These are phyloP conservation scores for Abortiporus biennis DNA, from an alignment of 1,284 basidiomycete genomes.

Conservation along the genomic window DNA sequence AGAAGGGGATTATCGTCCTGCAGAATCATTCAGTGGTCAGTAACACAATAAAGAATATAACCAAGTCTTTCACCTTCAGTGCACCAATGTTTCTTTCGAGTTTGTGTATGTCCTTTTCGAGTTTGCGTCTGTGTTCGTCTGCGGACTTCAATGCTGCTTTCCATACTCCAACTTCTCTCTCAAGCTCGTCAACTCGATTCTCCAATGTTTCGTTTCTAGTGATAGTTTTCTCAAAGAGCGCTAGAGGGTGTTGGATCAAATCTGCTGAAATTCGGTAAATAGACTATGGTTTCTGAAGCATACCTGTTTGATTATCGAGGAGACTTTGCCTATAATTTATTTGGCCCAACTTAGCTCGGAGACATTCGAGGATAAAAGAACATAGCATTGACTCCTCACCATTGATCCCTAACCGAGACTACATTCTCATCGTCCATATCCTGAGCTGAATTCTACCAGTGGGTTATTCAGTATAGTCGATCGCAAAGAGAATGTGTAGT, in stretches of 20 bases:
- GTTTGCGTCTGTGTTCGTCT: slow-evolving; percentile 25
- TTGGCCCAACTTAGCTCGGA: slow-evolving; percentile 2
- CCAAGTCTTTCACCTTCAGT: slow-evolving; percentile 23
- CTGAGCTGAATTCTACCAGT: background rate
- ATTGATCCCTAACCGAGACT: slow-evolving; percentile 16
- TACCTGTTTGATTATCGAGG: slow-evolving; percentile 26
- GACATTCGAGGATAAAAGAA: background rate
- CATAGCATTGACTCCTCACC: slow-evolving; percentile 10
- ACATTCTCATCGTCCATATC: slow-evolving; percentile 20
- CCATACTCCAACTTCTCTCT: slow-evolving; percentile 33
- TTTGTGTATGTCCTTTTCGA: slow-evolving; percentile 21
- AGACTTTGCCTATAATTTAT: slow-evolving; percentile 22
- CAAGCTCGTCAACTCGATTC: slow-evolving; percentile 28
- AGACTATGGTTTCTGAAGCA: too few relatives aligned
- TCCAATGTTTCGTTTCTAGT: slow-evolving; percentile 25
- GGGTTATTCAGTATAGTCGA: too few relatives aligned
- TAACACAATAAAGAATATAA: background rate
- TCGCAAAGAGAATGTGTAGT: too few relatives aligned
- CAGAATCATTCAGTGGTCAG: background rate
- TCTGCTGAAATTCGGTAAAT: too few relatives aligned
- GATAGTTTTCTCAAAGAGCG: slow-evolving; percentile 26
- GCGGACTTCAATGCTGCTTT: slow-evolving; percentile 29
- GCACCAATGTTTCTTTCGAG: slow-evolving; percentile 30
- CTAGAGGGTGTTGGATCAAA: too few relatives aligned
- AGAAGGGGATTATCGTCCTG: slow-evolving; percentile 35